These are phyloP conservation scores for Magnolia kwangsiensis DNA, from an alignment of 164 flowering plant genomes.

Conservation along the genomic window DNA sequence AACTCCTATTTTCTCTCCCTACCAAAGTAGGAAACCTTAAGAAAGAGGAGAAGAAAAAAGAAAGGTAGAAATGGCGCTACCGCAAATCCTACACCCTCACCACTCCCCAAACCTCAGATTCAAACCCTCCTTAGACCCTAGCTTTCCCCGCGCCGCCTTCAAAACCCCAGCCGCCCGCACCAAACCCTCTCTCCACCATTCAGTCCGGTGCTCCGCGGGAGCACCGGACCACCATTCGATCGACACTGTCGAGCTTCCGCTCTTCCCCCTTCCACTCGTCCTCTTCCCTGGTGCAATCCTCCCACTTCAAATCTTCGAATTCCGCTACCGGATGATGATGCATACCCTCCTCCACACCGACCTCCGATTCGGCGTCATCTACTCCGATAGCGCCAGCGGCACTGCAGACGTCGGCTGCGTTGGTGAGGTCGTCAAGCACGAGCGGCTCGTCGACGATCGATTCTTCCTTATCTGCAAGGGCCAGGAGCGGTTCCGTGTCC, in stretches of 20 bases:
- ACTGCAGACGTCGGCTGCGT: slow-evolving; percentile 91
- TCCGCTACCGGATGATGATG: slow-evolving; percentile 97
- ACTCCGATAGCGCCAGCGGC: slow-evolving; percentile 69
- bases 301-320: slow-evolving; percentile 92
- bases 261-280: slow-evolving; percentile 90
- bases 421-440: slow-evolving; percentile 93
- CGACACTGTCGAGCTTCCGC: slow-evolving; percentile 79
- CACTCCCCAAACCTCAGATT: slow-evolving; percentile 35
- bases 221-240: slow-evolving; percentile 48
- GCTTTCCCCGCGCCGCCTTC: background rate
- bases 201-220: slow-evolving; percentile 51
- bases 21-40: background rate
- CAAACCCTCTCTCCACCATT: slow-evolving; percentile 3
- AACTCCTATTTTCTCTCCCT: no score
- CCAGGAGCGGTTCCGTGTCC: slow-evolving; percentile 83
- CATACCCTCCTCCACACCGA: slow-evolving; percentile 92
- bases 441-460: slow-evolving; percentile 86
- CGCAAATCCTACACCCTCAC: slow-evolving; percentile 46
- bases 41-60: background rate
- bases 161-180: background rate
- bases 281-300: slow-evolving; percentile 95
- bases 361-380: slow-evolving; percentile 91
- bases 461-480: slow-evolving; percentile 96
- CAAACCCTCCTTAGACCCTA: slow-evolving; percentile 20
- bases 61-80: slow-evolving; percentile 49